Base-by-base conservation (phyloP, 768 basidiomycete species). In the Omphalotus guepiniiformis region DNA sequence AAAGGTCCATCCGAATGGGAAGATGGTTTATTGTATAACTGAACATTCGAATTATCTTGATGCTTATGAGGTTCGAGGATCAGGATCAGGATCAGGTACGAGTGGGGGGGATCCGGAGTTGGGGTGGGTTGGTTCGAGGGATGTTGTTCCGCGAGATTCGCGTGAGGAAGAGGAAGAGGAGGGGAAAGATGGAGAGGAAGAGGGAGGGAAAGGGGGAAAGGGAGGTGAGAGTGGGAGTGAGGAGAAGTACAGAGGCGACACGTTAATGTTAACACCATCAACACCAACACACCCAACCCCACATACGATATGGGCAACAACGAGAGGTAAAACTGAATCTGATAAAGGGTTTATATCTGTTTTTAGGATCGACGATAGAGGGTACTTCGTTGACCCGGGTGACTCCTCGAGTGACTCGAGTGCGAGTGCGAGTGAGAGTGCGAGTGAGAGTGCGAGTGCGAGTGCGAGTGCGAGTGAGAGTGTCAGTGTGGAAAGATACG, bases 171-270 rank as follows among this genome's bases (percentile, higher is more conserved):
- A 34, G 55, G 38, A 23, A 25, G 25, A 6, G n/a, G n/a, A n/a
- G n/a, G n/a, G n/a, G n/a, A n/a, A n/a, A n/a, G n/a, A n/a, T n/a
- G n/a, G n/a, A n/a, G n/a, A n/a, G n/a, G n/a, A n/a, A n/a, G n/a
- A n/a, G n/a, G n/a, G n/a, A n/a, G n/a, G n/a, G n/a, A n/a, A n/a
- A n/a, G n/a, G n/a, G n/a, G n/a, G n/a, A n/a, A n/a, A n/a, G n/a
- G n/a, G n/a, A n/a, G n/a, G n/a, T n/a, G n/a, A n/a, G n/a, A n/a
- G n/a, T n/a, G n/a, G n/a, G n/a, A n/a, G n/a, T n/a, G n/a, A n/a
- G n/a, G n/a, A n/a, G n/a, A n/a, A n/a, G n/a, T 74, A 67, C 52
- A 66, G 75, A 12, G 75, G 76, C 4, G 76, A 76, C 53, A 78
- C 76, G 0, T 63, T 78, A 34, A 55, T 70, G 53, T 64, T 76